Base-by-base conservation (phyloP, 257 asterid genomes). In the Primulina eburnea region DNA sequence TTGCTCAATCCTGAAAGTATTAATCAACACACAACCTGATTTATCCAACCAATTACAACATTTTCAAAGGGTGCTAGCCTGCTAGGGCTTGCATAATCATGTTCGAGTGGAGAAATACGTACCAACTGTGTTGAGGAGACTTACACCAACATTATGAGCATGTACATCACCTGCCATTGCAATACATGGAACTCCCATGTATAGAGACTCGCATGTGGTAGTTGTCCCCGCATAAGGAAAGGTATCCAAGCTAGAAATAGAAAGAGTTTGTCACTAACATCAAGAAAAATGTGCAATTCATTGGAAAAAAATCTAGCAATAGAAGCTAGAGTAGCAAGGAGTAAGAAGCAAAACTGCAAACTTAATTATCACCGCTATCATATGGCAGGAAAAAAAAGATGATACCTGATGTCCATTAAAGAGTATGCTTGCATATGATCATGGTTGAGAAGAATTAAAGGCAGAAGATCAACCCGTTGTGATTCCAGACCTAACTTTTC, bases 341-440 rank as follows among this genome's bases (percentile, higher is more conserved):
- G 66, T 70, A 4, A 47, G 71, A 62, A 72, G 52, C 28, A 53
- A 68, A 37, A 65, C 72, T 32, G 35, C 14, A 24, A 8, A 64
- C 34, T 18, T 40, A 52, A 38, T 50, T 73, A 28, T 69, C 69
- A 71, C 29, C n/a, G 59, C 16, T 60, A 63, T 6, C 64, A 78
- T 47, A 47, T 20, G 79, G 71, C 72, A 55, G 70, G 53, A 57
- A 40, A 62, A 73, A 37, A 73, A 37, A 43, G 70, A 63, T 2
- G 56, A 75, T 74, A 94, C 99, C 99, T 94, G 76, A 94, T 88
- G 87, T 94, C 99, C 98, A 94, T 94, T 69, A 94, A 89, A 72
- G 97, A 86, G 78, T 94, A 94, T 30, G 99, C 88, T 83, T 94
- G 99, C 99, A 94, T 94, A 79, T 94, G 99, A 74, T 94, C 99